Evolutionary conservation across 2,329 filamentous ascomycete species (phyloP).

Genomic region (Apiospora phragmitis): DNA sequence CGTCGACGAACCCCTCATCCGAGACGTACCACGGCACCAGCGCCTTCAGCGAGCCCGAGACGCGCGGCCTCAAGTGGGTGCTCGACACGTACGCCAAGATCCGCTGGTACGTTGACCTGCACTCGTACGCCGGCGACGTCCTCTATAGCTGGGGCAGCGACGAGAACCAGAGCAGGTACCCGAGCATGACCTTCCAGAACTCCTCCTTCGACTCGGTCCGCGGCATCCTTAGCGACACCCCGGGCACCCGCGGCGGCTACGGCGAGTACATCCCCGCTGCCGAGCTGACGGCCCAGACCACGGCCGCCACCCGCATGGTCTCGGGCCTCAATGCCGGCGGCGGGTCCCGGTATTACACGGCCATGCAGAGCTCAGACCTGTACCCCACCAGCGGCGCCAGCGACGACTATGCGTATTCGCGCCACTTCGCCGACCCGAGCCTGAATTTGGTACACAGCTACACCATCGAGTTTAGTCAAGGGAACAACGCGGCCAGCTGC

Average conservation of each 20-base stretch:
- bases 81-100: slow-evolving; percentile 50
- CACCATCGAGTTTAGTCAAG: slow-evolving; percentile 49
- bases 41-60: slow-evolving; percentile 57
- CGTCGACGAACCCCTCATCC: slow-evolving; percentile 43
- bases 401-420: slow-evolving; percentile 47
- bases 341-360: slow-evolving; percentile 31
- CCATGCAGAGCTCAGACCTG: slow-evolving; percentile 40
- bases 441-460: slow-evolving; percentile 42
- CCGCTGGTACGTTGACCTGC: slow-evolving; percentile 59
- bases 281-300: slow-evolving; percentile 36
- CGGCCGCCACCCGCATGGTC: slow-evolving; percentile 35
- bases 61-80: slow-evolving; percentile 53
- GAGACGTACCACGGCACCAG: slow-evolving; percentile 52
- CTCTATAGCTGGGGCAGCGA: slow-evolving; percentile 61
- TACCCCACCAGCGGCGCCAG: slow-evolving; percentile 48
- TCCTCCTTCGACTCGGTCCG: slow-evolving; percentile 50
- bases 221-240: slow-evolving; percentile 43
- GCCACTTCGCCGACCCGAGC: slow-evolving; percentile 39
- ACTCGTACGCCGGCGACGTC: slow-evolving; percentile 53
- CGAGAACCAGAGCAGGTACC: slow-evolving; percentile 45
- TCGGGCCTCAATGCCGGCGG: slow-evolving; percentile 39
- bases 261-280: slow-evolving; percentile 44
- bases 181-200: slow-evolving; percentile 54
- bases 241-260: slow-evolving; percentile 36
- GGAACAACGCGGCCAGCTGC: slow-evolving; percentile 32